Base-by-base conservation (phyloP, 805 yeast genomes). In the Diddensiella santjacobensis region DNA sequence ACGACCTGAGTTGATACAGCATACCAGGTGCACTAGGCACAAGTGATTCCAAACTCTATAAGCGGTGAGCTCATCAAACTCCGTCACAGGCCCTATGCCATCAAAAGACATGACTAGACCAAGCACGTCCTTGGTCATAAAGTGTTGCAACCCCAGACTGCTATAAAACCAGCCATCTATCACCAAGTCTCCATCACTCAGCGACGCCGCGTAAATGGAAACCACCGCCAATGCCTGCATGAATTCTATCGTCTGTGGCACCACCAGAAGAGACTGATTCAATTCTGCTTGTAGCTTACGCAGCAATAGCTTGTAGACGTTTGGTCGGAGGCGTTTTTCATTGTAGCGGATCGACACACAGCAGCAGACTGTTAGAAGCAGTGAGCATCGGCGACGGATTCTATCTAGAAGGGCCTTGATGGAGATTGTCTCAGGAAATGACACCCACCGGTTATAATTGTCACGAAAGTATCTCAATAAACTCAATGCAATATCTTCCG, bases 391-490 rank as follows among this genome's bases (percentile, higher is more conserved):
- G 13, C 57, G 56, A 20, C 59, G 50, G 37, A 84, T 70, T 29
- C 74, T 63, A 3, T 70, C 73, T 6, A 83, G 67, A 19, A 85
- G 66, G 30, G 67, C 69, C 17, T 68, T 73, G 0, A 82, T 72
- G 3, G 80, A 60, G 30, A 75, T 59, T 11, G 68, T 68, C 24
- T 74, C 74, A 0, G 90, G 88, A 44, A 85, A 79, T 46, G 85
- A 79, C 2, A 84, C 80, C 95, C 95, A 86, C 24, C 87, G 72
- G 3, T 89, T 87, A 59, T 81, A 85, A 57, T 83, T 74, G 42
- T 80, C 77, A 38, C 84, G 68, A 60, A 85, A 86, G 41, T 75
- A 76, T 45, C 71, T 72, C 54, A 85, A 65, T 35, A 84, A 63
- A 15, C 70, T 69, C 4, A 73, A 55, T 0, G 79, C 79, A 54